phyloP scores from a whole-genome alignment of 139 green algal species.

The Limnomonas spitsbergensis region DNA sequence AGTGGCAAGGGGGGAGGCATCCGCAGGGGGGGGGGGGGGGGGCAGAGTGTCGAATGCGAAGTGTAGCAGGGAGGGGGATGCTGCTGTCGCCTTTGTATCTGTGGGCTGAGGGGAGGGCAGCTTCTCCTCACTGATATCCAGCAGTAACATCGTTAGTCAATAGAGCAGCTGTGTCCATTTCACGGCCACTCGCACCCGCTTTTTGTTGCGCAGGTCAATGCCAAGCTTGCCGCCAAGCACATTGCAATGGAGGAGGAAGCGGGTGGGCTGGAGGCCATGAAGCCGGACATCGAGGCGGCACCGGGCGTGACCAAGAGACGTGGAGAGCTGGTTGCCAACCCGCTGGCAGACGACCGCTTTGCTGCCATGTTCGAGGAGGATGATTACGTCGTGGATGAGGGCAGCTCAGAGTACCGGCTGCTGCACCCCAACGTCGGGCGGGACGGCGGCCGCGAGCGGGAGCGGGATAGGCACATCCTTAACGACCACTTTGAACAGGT shows the following conservation, averaged over 20 bases:
- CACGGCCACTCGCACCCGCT: neutral
- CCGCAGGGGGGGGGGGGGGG: no score
- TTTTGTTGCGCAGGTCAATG: slow-evolving; percentile 7
- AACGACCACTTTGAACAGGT: slow-evolving; percentile 60
- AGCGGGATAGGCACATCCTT: slow-evolving; percentile 45
- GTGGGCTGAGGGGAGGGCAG: no score
- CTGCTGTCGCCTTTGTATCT: no score
- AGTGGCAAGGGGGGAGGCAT: no score
- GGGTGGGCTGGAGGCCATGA: neutral
- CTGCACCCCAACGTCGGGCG: slow-evolving; percentile 83
- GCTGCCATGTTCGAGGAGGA: slow-evolving; percentile 80
- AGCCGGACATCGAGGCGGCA: neutral
- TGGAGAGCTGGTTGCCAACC: slow-evolving; percentile 23
- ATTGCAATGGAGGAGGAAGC: slow-evolving; percentile 46
- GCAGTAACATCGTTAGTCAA: no score
- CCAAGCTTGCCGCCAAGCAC: slow-evolving; percentile 56
- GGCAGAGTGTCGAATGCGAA: no score
- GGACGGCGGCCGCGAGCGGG: neutral
- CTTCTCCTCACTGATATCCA: no score
- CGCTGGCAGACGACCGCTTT: slow-evolving; percentile 68
- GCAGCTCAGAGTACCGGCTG: slow-evolving; percentile 70
- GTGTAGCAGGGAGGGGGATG: no score
- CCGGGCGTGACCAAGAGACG: slow-evolving; percentile 20
- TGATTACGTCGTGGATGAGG: slow-evolving; percentile 81
- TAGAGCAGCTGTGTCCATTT: no score